These are phyloP conservation scores for Thymus mandschuricus DNA, from an alignment of 257 asterid genomes.

Conservation along the genomic window DNA sequence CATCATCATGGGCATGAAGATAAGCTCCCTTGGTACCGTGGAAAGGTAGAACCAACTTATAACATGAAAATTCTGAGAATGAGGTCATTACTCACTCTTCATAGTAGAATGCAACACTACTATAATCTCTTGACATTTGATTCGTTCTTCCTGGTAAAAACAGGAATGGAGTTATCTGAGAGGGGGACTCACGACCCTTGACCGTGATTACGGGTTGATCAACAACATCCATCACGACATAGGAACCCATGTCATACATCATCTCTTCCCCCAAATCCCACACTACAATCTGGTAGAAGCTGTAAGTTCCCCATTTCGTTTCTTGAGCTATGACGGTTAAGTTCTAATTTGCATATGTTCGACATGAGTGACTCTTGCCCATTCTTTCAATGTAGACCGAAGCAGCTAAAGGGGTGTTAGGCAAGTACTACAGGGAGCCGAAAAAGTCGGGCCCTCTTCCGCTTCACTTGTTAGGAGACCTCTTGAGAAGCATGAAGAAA, in stretches of 20 bases:
- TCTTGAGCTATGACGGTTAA: neutral
- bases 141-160: conserved; percentile 1
- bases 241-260: conserved; percentile 92
- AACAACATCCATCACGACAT: conserved; percentile 94
- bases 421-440: conserved; percentile 82
- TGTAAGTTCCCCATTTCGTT: conserved; percentile 49
- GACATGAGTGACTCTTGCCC: neutral
- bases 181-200: conserved; percentile 90
- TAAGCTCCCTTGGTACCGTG: conserved; percentile 69
- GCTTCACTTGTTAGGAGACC: conserved; percentile 61
- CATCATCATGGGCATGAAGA: conserved; percentile 69
- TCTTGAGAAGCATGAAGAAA: conserved; percentile 61
- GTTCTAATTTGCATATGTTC: neutral
- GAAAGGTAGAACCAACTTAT: conserved; percentile 41
- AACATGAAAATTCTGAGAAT: neutral
- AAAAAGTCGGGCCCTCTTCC: conserved; percentile 79
- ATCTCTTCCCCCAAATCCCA: conserved; percentile 94
- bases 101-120: neutral
- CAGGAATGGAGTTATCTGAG: conserved; percentile 93
- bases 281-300: conserved; percentile 88
- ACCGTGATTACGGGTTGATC: conserved; percentile 90
- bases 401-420: conserved; percentile 78
- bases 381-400: conserved; percentile 55
- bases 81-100: neutral
- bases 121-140: neutral